Evolutionary conservation across 2,329 filamentous ascomycete species (phyloP).

Genomic region (Canariomyces notabilis): DNA sequence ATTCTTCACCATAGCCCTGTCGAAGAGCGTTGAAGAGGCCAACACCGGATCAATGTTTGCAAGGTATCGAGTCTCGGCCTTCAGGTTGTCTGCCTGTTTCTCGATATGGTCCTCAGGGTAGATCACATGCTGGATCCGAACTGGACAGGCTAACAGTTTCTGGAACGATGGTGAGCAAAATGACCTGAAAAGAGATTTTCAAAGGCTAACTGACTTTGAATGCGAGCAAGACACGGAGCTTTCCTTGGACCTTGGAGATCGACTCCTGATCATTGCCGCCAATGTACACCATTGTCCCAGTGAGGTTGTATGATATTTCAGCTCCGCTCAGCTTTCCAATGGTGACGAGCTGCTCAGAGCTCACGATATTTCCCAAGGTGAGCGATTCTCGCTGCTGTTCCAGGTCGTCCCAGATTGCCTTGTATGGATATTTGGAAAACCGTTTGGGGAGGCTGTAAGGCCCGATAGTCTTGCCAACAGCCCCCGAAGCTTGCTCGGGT

Average conservation of each 20-base stretch:
- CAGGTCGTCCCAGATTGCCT: slow-evolving; percentile 24
- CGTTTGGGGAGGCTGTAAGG: neutral
- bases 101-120: slow-evolving; percentile 23
- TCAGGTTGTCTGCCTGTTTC: slow-evolving; percentile 1
- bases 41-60: slow-evolving; percentile 28
- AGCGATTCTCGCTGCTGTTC: slow-evolving; percentile 18
- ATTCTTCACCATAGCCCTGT: slow-evolving; percentile 20
- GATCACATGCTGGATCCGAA: slow-evolving; percentile 21
- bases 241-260: slow-evolving; percentile 19
- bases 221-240: slow-evolving; percentile 19
- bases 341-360: slow-evolving; percentile 1
- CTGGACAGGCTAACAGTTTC: slow-evolving; percentile 5
- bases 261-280: slow-evolving; percentile 8
- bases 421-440: slow-evolving; percentile 1
- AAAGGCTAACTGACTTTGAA: slow-evolving; percentile 6
- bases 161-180: slow-evolving; percentile 1
- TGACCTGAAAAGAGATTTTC: neutral
- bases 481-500: too few relatives aligned
- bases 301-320: slow-evolving; percentile 6
- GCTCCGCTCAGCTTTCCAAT: slow-evolving; percentile 14
- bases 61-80: slow-evolving; percentile 27
- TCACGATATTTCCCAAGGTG: slow-evolving; percentile 17
- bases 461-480: neutral
- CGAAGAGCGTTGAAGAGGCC: slow-evolving; percentile 27
- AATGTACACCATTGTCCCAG: slow-evolving; percentile 15